phyloP scores from a whole-genome alignment of 2,329 filamentous ascomycete genomes.

The Thermoascus crustaceus region DNA sequence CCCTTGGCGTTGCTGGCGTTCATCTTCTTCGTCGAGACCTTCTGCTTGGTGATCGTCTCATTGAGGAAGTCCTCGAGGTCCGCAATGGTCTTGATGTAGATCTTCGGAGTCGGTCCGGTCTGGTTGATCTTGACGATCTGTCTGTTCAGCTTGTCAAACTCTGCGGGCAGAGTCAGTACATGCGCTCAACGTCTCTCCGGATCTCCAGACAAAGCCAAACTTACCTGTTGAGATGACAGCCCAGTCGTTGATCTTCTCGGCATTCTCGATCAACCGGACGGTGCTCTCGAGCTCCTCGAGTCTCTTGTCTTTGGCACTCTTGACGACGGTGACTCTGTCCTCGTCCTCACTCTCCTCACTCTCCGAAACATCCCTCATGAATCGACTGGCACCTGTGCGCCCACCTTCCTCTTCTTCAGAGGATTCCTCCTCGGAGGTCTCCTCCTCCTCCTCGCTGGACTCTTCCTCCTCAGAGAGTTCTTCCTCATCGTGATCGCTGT shows the following conservation, averaged over 20 bases:
- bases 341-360: conserved; percentile 79
- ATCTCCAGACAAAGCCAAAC: conserved; percentile 23
- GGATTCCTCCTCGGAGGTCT: conserved; percentile 48
- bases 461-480: conserved; percentile 49
- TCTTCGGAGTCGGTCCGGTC: conserved; percentile 72
- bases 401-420: conserved; percentile 49
- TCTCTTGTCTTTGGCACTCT: conserved; percentile 97
- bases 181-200: conserved; percentile 1
- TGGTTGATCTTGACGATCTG: conserved; percentile 72
- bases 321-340: conserved; percentile 76
- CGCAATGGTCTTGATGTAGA: conserved; percentile 85
- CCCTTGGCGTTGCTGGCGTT: conserved; percentile 91
- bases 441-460: conserved; percentile 47
- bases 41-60: conserved; percentile 90
- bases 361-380: conserved; percentile 72
- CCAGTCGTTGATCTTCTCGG: conserved; percentile 97
- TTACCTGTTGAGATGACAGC: conserved; percentile 79
- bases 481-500: conserved; percentile 66
- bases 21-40: conserved; percentile 96
- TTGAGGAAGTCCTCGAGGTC: conserved; percentile 93
- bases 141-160: conserved; percentile 90
- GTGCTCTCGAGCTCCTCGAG: conserved; percentile 86
- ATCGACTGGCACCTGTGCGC: conserved; percentile 66
- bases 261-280: conserved; percentile 89
- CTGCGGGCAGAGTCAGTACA: conserved; percentile 38